Conservation (phyloP, 352 stramenopile genomes). For the Bremia lactucae region DNA sequence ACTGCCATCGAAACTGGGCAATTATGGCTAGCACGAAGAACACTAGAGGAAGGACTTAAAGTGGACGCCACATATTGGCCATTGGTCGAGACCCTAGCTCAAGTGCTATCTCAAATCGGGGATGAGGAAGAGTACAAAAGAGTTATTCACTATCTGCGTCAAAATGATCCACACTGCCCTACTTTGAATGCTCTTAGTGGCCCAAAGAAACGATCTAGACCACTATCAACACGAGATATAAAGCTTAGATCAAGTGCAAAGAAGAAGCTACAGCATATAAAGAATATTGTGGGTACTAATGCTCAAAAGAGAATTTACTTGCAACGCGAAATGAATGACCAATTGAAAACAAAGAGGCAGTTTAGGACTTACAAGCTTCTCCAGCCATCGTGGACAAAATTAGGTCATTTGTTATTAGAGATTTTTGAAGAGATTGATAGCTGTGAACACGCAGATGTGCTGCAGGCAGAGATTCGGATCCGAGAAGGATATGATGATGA, state of each 20-base stretch:
- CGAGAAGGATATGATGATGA: conserved; percentile 11
- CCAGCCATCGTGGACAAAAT: conserved; percentile 31
- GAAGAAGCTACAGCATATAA: conserved; percentile 18
- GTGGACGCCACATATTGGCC: conserved; percentile 58
- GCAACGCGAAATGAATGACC: conserved; percentile 7
- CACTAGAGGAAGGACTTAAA: conserved; percentile 47
- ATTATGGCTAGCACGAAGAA: conserved; percentile 46
- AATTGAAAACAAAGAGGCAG: conserved; percentile 7
- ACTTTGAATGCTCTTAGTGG: conserved; percentile 22
- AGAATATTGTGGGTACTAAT: conserved; percentile 5
- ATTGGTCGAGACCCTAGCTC: conserved; percentile 38
- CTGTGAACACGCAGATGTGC: conserved; percentile 11
- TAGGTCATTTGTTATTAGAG: conserved; percentile 52
- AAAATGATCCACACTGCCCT: conserved; percentile 33
- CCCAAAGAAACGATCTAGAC: background rate
- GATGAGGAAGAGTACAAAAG: conserved; percentile 38
- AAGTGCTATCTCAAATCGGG: conserved; percentile 46
- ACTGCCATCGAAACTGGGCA: conserved; percentile 48
- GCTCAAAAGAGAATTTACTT: conserved; percentile 27
- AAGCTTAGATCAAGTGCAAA: conserved; percentile 9
- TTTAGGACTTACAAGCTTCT: conserved; percentile 32
- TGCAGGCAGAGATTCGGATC: conserved; percentile 21
- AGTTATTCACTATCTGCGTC: conserved; percentile 32
- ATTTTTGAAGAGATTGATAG: conserved; percentile 47
- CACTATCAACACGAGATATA: background rate